Evolutionary conservation across 2,329 filamentous ascomycete species (phyloP), one percentile per base, ranked within the genome.

Genomic region (Trichoderma pleuroti): DNA sequence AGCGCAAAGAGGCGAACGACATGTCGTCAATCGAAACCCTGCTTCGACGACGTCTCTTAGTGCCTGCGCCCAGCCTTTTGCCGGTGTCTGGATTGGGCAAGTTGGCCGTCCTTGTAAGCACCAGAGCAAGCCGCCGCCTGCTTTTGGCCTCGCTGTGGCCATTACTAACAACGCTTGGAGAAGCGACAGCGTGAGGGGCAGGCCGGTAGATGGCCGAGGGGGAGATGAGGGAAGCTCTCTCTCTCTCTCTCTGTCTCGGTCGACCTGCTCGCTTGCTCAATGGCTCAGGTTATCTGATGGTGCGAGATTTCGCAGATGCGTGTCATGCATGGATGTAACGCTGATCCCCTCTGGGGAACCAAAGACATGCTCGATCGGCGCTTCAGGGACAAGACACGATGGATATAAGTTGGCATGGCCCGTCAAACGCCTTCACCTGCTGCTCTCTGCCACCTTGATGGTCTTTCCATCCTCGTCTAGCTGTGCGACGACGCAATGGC

Each of bases 11-110:
- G 28, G 36, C 36, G 36, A 49, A 61, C 39, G 54, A 59, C 65
- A 68, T 68, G 56, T 60, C 65, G 54, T 56, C 65, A 61, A 60
- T 46, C 56, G 32, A 34, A 60, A 52, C 65, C 65, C 65, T 68
- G 65, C 65, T 34, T 60, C 56, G 39, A 42, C 54, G 14, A 32
- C 56, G 32, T 46, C 52, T 42, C 54, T 49, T 66, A 39, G 49
- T 56, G 63, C 49, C 65, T 68, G 52, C 65, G 49, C 54, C 21
- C 36, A 54, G 28, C 62, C 11, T 24, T 54, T 32, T 52, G n/a
- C 62, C 42, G 42, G 42, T 64, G 42, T 59, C 65, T 59, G 54
- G 10, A 60, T 68, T 68, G 65, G 65, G 65, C 28, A 67, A 32
- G 52, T 18, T 36, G 46, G 62, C 46, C 62, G 59, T 39, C 26